These are phyloP conservation scores for Fusarium veterinarium DNA, from an alignment of 2,329 filamentous ascomycete species.

Conservation along the genomic window DNA sequence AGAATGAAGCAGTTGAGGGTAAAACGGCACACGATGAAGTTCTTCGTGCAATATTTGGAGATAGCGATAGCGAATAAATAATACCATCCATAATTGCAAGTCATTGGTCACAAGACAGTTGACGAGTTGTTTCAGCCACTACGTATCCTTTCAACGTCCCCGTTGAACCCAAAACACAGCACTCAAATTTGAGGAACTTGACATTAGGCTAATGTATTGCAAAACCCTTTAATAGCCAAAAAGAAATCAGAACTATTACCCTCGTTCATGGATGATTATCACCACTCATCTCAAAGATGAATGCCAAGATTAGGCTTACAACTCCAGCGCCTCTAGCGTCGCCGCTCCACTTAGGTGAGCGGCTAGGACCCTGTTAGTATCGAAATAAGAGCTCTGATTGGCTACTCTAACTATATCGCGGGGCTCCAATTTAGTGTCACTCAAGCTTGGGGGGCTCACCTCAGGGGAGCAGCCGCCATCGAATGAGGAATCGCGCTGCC, in stretches of 20 bases:
- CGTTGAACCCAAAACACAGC: not conserved
- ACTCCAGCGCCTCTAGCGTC: conserved; percentile 37
- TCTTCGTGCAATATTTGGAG: conserved; percentile 93
- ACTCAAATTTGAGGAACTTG: not conserved
- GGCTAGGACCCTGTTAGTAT: conserved; percentile 38
- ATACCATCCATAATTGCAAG: not conserved
- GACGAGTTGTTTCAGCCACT: not conserved
- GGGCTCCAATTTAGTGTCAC: conserved; percentile 45
- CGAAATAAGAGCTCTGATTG: conserved; percentile 21
- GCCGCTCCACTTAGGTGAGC: conserved; percentile 36
- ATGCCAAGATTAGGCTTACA: conserved; percentile 33
- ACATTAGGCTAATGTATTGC: not conserved
- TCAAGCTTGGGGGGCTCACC: conserved; percentile 34
- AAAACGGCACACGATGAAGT: conserved; percentile 82
- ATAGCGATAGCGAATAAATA: conserved; percentile 75
- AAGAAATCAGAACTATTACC: not conserved
- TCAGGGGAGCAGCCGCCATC: conserved; percentile 43
- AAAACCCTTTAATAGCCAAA: not conserved
- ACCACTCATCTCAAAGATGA: conserved; percentile 23
- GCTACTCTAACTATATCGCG: conserved; percentile 23
- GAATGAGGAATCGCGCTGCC: conserved; percentile 42
- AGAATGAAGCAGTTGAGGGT: conserved; percentile 75
- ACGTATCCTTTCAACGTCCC: not conserved
- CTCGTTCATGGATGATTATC: not conserved
- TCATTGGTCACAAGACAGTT: not conserved